Evolutionary conservation across 352 stramenopile genomes (phyloP), one percentile per base, ranked within the genome.

Genomic region (Globisporangium solare): DNA sequence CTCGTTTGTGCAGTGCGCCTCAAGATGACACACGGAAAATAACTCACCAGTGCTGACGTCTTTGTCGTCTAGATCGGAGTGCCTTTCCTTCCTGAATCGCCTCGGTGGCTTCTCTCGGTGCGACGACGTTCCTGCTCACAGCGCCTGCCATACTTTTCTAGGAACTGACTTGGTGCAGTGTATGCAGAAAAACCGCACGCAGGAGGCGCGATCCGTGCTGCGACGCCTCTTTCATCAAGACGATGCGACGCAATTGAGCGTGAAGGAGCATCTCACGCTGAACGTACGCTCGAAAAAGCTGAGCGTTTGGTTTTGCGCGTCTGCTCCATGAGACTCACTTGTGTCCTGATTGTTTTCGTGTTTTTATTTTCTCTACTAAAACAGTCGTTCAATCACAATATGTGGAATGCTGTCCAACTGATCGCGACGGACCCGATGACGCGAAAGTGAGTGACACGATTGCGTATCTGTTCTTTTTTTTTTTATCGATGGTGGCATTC

Each of bases 21-120:
- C 27, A 35, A 35, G 27, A 10, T 35, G 27, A 35, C 6, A 35
- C 27, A 6, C 10, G 27, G 6, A 48, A 6, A n/a, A n/a, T n/a
- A n/a, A 18, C 51, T 49, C 13, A 61, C 7, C n/a, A 31, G 13
- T 50, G 40, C 21, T 61, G 54, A 6, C n/a, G n/a, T n/a, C 24
- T 27, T 27, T 51, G 8, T 17, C 22, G 6, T 15, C 0, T 55
- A 88, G 78, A 49, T 81, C 32, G 79, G 79, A 11, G 81, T 89
- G 73, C 76, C 76, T 10, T 84, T 88, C 43, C 62, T 88, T 5
- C 79, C 79, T 0, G 79, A 89, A 60, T 89, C 79, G 8, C 77
- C 75, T 43, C 73, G 79, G 39, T 89, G 79, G 79, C 66, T 89
- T 10, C 67, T 85, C 39, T 74, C 72, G 37, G 79, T 87, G n/a